These are phyloP conservation scores for Circinella minor DNA, from an alignment of 371 early-diverging fungal species.

Conservation along the genomic window DNA sequence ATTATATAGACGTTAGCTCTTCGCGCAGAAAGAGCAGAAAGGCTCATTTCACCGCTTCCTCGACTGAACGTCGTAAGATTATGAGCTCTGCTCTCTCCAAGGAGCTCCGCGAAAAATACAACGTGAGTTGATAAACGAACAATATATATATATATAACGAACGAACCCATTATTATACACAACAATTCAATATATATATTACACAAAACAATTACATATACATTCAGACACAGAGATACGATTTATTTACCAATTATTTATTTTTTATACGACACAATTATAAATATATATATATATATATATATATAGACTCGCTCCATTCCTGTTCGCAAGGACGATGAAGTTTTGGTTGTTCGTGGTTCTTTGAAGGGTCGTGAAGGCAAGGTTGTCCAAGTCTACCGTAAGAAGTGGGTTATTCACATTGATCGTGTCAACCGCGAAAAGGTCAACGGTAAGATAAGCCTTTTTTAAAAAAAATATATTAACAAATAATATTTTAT, in stretches of 20 bases:
- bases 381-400: constrained; percentile 95
- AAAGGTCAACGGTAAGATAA: constrained; percentile 89
- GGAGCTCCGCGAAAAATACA: constrained; percentile 97
- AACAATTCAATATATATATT: too few species aligned
- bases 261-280: too few species aligned
- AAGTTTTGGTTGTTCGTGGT: constrained; percentile 95
- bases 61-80: constrained; percentile 92
- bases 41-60: constrained; percentile 99
- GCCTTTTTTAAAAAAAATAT: background rate
- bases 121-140: constrained; percentile 52
- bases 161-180: too few species aligned
- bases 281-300: background rate
- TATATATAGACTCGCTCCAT: constrained; percentile 79
- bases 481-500: too few species aligned
- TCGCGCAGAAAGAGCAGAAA: constrained; percentile 96
- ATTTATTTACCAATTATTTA: background rate
- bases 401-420: constrained; percentile 98
- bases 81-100: constrained; percentile 97
- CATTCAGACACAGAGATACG: background rate
- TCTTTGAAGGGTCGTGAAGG: constrained; percentile 97
- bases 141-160: background rate
- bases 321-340: constrained; percentile 97
- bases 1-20: constrained; percentile 83
- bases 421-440: constrained; percentile 95
- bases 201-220: background rate